Base-by-base conservation (phyloP, 805 yeast species). In the Ogataea paraovalis region DNA sequence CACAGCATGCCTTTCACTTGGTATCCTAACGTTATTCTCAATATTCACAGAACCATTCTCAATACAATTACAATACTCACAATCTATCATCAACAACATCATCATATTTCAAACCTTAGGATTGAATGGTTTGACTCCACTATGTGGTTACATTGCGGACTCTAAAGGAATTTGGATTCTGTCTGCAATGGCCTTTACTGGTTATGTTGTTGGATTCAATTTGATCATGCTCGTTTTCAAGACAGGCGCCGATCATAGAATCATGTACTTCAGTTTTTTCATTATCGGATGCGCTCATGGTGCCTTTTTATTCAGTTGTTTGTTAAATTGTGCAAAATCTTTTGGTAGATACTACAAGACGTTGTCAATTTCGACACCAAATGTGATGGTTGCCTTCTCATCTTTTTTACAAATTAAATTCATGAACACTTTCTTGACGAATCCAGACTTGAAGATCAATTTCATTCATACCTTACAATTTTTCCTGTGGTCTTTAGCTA, bases 321-420 rank as follows among this genome's bases (percentile, higher is more conserved):
- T 86, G 52, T 64, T 86, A 25, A 85, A 91, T 14, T 87, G 96
- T 63, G 95, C 96, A 2, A 82, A 85, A 59, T 76, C 89, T 16
- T 83, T 66, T 13, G 68, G 82, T 56, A 89, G 90, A 7, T 69
- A 78, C 46, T 76, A 74, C 46, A 86, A 86, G 49, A 84, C 96
- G 2, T 65, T 91, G 46, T 84, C 96, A 9, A 87, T 92, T 33
- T 85, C 95, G 50, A 76, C 87, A 33, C 99, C 99, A 1, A 89
- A 66, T 49, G 58, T 66, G 45, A 63, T 66, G 63, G 57, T 64
- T 45, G 61, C 70, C 1, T 58, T 66, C 40, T 64, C 69, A 25
- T 55, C 67, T 18, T 63, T 57, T 46, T 33, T 66, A 20, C 62
- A 65, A 49, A 64, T 61, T 25, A 50, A 61, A 38, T 21, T 62